A percentile compares a stretch with the other conserved stretches of the same genome.
Evolutionary conservation across 140 eudicot species (phyloP).

Genomic region (Oenanthe javanica): DNA sequence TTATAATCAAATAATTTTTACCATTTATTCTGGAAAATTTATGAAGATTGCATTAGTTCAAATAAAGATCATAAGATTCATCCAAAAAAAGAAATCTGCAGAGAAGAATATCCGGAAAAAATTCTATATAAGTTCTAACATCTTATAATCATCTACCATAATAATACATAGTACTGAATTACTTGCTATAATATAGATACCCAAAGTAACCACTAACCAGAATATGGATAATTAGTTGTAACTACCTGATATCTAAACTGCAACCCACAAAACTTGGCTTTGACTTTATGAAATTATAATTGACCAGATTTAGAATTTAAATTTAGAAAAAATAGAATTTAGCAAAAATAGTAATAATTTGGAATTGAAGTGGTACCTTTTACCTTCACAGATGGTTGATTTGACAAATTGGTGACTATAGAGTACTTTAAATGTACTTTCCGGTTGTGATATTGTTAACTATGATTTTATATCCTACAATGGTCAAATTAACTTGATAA

Average conservation of each 20-base stretch:
- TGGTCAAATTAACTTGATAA: not conserved
- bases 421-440: not conserved
- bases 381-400: not conserved
- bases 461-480: too few relatives aligned
- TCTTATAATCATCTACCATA: not conserved
- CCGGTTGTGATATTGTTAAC: not conserved
- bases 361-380: not conserved
- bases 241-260: not conserved
- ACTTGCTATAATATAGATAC: not conserved
- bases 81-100: too few relatives aligned
- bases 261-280: too few relatives aligned
- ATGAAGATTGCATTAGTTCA: too few relatives aligned
- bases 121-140: not conserved
- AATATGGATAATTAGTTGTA: not conserved
- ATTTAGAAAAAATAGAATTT: too few relatives aligned
- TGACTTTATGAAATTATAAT: too few relatives aligned
- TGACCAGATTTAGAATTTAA: not conserved
- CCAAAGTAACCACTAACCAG: not conserved
- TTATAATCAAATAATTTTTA: too few relatives aligned
- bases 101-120: not conserved
- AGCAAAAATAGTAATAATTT: too few relatives aligned
- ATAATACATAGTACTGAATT: too few relatives aligned
- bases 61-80: too few relatives aligned
- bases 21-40: too few relatives aligned
- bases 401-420: not conserved